Percentiles rank a stretch among this genome's conserved stretches.
phyloP scores from a whole-genome alignment of 1,284 basidiomycete species.

The Pisolithus thermaeus region DNA sequence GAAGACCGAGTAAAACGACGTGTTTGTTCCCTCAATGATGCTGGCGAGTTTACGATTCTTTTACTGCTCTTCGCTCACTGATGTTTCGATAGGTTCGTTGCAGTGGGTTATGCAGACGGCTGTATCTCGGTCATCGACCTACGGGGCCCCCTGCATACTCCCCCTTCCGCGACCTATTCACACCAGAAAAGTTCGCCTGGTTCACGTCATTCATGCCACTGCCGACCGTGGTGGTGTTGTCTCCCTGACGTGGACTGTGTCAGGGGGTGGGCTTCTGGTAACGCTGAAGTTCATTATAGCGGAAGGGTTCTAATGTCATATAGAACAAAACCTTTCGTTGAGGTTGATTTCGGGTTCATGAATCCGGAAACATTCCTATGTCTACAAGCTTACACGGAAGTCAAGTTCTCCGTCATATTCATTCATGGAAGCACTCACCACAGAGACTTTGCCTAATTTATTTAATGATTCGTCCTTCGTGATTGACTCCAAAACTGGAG shows the following conservation, averaged over 20 bases:
- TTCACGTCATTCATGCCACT: conserved; percentile 25
- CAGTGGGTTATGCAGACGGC: conserved; percentile 58
- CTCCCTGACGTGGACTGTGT: conserved; percentile 64
- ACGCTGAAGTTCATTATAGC: conserved; percentile 5
- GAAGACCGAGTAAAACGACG: conserved; percentile 44
- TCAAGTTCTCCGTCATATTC: conserved; percentile 42
- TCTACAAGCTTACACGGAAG: conserved; percentile 49
- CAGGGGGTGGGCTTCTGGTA: conserved; percentile 49
- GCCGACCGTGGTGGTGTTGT: conserved; percentile 39
- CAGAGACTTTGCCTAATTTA: conserved; percentile 48
- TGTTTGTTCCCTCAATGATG: conserved; percentile 61
- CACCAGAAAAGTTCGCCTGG: conserved; percentile 12
- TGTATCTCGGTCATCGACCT: conserved; percentile 64
- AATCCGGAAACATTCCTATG: conserved; percentile 55
- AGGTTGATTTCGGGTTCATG: conserved; percentile 59
- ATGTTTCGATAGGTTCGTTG: conserved; percentile 53
- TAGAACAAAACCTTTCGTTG: conserved; percentile 49
- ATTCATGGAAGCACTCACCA: conserved; percentile 32
- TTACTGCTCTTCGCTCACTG: not conserved
- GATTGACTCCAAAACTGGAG: conserved; percentile 55
- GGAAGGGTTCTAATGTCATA: not conserved
- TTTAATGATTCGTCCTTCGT: conserved; percentile 52
- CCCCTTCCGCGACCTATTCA: conserved; percentile 19
- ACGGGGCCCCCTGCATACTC: conserved; percentile 58
- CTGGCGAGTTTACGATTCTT: conserved; percentile 42